Percentiles rank a stretch among this genome's conserved stretches.
These are phyloP conservation scores for Cladophialophora psammophila DNA, from an alignment of 2,329 filamentous ascomycete species.

Conservation along the genomic window DNA sequence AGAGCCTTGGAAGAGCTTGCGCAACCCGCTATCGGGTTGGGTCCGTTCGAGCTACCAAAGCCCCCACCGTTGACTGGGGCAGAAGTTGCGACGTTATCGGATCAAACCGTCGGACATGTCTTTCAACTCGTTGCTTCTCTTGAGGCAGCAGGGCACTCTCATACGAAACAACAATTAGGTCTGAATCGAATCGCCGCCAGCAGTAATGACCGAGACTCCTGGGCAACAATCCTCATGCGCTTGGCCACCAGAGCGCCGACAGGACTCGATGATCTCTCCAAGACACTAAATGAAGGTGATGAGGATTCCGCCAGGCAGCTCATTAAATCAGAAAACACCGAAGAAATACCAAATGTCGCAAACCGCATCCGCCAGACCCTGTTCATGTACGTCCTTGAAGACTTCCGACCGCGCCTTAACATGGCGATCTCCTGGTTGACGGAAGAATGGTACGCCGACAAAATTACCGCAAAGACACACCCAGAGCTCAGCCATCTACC, in stretches of 20 bases:
- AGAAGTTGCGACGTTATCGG: constrained; percentile 75
- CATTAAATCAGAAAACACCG: constrained; percentile 44
- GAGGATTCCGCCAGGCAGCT: constrained; percentile 29
- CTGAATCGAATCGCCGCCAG: constrained; percentile 85
- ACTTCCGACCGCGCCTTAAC: constrained; percentile 89
- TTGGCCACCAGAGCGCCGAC: constrained; percentile 80
- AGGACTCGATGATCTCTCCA: constrained; percentile 70
- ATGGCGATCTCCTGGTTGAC: constrained; percentile 92
- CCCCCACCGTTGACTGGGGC: constrained; percentile 76
- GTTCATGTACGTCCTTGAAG: constrained; percentile 86
- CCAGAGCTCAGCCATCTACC: constrained; percentile 42
- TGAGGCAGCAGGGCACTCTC: constrained; percentile 64
- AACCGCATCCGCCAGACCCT: constrained; percentile 80
- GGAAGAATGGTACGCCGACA: constrained; percentile 98
- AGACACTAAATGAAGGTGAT: constrained; percentile 60
- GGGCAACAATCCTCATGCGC: constrained; percentile 86
- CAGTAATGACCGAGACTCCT: constrained; percentile 84
- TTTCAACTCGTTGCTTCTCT: constrained; percentile 78
- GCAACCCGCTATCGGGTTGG: constrained; percentile 63
- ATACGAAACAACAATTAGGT: constrained; percentile 66
- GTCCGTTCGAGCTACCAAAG: constrained; percentile 79
- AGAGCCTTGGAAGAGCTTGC: constrained; percentile 55
- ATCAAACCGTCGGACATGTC: constrained; percentile 76
- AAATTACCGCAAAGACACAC: constrained; percentile 57
- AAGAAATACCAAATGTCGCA: constrained; percentile 47